A percentile compares a stretch with the other conserved stretches of the same genome.
These are phyloP conservation scores for Tricholoma sp. DNA, from an alignment of 768 basidiomycete genomes.

Conservation along the genomic window DNA sequence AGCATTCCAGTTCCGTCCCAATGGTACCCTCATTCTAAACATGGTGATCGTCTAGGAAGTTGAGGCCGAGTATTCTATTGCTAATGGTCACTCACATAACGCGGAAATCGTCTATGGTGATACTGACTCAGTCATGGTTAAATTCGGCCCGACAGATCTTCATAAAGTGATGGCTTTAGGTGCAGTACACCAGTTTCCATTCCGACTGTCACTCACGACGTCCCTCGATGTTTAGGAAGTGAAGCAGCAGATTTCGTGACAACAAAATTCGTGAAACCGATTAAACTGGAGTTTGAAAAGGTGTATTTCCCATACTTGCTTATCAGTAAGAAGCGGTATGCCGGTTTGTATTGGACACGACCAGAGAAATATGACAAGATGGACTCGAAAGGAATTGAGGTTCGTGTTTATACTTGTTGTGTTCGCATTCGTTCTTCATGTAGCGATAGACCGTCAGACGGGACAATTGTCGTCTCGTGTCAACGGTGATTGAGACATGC, in stretches of 20 bases:
- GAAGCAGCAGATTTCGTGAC: conserved; percentile 94
- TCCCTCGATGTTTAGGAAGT: conserved; percentile 48
- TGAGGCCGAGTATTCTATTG: conserved; percentile 78
- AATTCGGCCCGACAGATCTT: conserved; percentile 88
- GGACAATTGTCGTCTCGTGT: conserved; percentile 98
- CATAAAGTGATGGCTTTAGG: conserved; percentile 87
- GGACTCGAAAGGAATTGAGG: conserved; percentile 99
- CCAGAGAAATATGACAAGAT: conserved; percentile 97
- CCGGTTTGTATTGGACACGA: conserved; percentile 96
- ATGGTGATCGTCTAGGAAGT: conserved; percentile 55
- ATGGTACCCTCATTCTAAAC: neutral
- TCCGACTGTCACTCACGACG: neutral
- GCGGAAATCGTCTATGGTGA: conserved; percentile 98
- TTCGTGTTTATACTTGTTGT: conserved; percentile 26
- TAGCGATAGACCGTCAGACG: conserved; percentile 82
- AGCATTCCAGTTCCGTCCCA: conserved; percentile 9
- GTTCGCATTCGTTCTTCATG: neutral
- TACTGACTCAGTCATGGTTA: conserved; percentile 99
- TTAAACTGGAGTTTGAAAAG: conserved; percentile 99
- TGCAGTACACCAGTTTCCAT: conserved; percentile 20
- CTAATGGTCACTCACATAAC: conserved; percentile 81
- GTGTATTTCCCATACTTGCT: conserved; percentile 98
- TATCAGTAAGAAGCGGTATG: conserved; percentile 98
- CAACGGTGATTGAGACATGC: conserved; percentile 97
- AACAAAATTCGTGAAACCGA: conserved; percentile 85